Evolutionary conservation across 2,329 filamentous ascomycete genomes (phyloP).

Genomic region (Aspergillus latus): DNA sequence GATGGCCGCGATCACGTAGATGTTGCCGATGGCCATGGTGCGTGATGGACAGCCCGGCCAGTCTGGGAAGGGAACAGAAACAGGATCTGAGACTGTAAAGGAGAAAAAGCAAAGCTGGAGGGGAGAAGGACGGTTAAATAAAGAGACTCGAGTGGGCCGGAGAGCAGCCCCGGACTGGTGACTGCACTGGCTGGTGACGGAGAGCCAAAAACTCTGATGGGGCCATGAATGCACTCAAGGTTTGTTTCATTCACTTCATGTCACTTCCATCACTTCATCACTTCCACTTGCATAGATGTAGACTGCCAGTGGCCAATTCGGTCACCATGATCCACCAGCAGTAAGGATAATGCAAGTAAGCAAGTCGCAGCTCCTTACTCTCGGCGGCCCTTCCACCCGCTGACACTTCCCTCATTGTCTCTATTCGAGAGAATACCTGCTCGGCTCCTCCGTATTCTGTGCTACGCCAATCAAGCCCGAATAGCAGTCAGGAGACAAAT

Average conservation of each 20-base stretch:
- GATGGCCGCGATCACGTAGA: constrained; percentile 60
- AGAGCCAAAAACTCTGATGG: not conserved
- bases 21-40: constrained; percentile 52
- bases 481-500: not conserved
- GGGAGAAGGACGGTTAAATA: constrained; percentile 1
- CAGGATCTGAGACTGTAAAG: constrained; percentile 5
- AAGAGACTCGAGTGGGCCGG: constrained; percentile 4
- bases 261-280: not conserved
- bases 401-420: too few relatives aligned
- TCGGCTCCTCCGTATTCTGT: too few relatives aligned
- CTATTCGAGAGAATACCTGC: too few relatives aligned
- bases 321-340: not conserved
- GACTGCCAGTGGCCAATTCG: not conserved
- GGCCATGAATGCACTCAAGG: not conserved
- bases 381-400: too few relatives aligned
- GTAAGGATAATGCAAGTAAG: not conserved
- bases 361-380: not conserved
- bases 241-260: not conserved
- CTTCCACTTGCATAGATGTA: not conserved
- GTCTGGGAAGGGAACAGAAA: constrained; percentile 7
- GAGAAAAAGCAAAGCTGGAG: constrained; percentile 4
- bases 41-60: not conserved
- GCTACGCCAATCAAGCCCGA: too few relatives aligned
- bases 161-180: not conserved
- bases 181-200: not conserved